These are phyloP conservation scores for Solanum lignicaule DNA, from an alignment of 257 asterid species.

Conservation along the genomic window DNA sequence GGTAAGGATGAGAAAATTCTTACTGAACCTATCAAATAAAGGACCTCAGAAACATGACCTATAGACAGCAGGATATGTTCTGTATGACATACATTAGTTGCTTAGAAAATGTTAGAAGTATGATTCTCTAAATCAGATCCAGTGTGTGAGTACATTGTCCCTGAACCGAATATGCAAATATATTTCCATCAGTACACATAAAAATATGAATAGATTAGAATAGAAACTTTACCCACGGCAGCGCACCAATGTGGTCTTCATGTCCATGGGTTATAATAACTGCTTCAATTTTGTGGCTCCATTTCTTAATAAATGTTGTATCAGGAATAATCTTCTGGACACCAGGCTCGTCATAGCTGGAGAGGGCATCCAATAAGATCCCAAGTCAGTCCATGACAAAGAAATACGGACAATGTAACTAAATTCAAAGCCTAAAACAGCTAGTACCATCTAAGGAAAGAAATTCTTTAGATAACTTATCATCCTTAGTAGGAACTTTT, in stretches of 20 bases:
- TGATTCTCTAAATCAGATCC: not conserved
- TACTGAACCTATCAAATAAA: not conserved
- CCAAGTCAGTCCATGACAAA: not conserved
- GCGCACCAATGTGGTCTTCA: slow-evolving; percentile 99
- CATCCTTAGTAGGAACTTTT: not conserved
- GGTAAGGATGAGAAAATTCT: not conserved
- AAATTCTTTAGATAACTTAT: not conserved
- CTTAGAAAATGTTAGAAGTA: not conserved
- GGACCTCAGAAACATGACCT: not conserved
- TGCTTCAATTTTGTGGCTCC: slow-evolving; percentile 99
- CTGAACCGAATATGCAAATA: not conserved
- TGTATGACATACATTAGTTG: not conserved
- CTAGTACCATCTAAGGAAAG: not conserved
- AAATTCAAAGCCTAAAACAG: not conserved
- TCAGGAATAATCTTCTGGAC: slow-evolving; percentile 99
- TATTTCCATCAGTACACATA: not conserved
- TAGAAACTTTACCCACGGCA: slow-evolving; percentile 97
- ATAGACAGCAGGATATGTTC: not conserved
- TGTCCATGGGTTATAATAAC: slow-evolving; percentile 98
- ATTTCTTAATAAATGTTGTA: slow-evolving; percentile 80
- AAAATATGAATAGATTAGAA: slow-evolving; percentile 11
- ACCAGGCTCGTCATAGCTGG: slow-evolving; percentile 87
- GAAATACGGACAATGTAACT: not conserved
- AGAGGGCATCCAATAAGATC: slow-evolving; percentile 7
- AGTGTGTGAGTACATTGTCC: not conserved